Percentiles rank a stretch among this genome's conserved stretches.
These are phyloP conservation scores for Magnaporthiopsis rhizophila DNA, from an alignment of 2,329 filamentous ascomycete species.

Conservation along the genomic window DNA sequence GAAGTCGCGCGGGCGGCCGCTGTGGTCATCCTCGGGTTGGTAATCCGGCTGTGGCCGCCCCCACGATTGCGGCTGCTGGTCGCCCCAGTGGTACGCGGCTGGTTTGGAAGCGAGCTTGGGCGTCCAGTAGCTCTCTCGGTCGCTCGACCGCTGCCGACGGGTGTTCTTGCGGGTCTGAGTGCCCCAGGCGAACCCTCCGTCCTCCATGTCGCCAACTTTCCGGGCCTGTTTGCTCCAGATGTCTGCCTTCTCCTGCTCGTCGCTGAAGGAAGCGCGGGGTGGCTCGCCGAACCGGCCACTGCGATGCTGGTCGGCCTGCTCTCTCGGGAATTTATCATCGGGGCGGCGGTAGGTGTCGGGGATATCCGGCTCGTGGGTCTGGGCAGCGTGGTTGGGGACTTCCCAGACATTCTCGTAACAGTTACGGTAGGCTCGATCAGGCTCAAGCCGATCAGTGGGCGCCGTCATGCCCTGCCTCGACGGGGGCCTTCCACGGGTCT, in stretches of 20 bases:
- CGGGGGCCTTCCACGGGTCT: not conserved
- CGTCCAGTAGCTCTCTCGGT: not conserved
- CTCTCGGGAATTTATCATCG: not conserved
- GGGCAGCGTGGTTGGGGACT: no score
- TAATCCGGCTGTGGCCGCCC: no score
- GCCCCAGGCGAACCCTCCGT: no score
- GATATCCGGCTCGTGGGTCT: not conserved
- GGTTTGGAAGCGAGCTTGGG: no score
- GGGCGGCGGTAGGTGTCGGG: not conserved
- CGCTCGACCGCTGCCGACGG: not conserved
- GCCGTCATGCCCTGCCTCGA: not conserved
- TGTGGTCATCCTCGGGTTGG: not conserved
- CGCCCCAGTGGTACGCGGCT: no score
- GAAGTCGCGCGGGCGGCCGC: not conserved
- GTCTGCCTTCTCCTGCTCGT: not conserved
- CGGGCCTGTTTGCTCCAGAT: not conserved
- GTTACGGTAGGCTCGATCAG: not conserved
- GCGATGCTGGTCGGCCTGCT: not conserved
- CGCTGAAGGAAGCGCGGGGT: no score
- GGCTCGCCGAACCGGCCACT: not conserved
- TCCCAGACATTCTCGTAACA: no score
- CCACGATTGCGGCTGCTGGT: not conserved
- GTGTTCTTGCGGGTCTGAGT: not conserved
- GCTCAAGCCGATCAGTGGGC: no score
- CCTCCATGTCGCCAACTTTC: no score